Conservation (phyloP, 2,329 filamentous ascomycete species). For the Aspergillus fijiensis region DNA sequence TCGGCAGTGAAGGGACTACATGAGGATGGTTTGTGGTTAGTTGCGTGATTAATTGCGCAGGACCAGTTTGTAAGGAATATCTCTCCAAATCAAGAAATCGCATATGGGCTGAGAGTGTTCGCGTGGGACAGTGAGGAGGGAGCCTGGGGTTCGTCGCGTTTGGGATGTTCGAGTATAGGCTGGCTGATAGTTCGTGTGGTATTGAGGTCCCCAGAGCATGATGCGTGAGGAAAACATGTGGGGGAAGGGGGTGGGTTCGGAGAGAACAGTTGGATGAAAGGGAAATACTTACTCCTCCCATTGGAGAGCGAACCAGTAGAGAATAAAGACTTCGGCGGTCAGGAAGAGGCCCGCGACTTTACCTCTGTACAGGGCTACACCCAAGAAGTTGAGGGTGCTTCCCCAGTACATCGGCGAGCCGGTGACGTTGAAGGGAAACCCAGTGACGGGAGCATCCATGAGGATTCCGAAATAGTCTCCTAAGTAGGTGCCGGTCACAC, state of each 20-base stretch:
- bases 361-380: slow-evolving; percentile 77
- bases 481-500: slow-evolving; percentile 91
- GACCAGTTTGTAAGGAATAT: background rate
- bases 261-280: slow-evolving; percentile 1
- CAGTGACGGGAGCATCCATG: slow-evolving; percentile 91
- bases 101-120: background rate
- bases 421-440: slow-evolving; percentile 93
- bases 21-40: slow-evolving; percentile 14
- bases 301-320: slow-evolving; percentile 76
- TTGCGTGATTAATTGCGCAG: background rate
- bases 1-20: slow-evolving; percentile 76
- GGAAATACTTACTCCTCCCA: slow-evolving; percentile 69
- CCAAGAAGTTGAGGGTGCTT: slow-evolving; percentile 87
- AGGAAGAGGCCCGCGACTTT: slow-evolving; percentile 83
- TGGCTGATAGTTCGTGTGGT: background rate
- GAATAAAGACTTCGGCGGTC: slow-evolving; percentile 69
- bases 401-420: slow-evolving; percentile 96
- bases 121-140: background rate
- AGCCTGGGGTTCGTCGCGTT: background rate
- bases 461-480: slow-evolving; percentile 99
- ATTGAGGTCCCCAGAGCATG: background rate
- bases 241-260: background rate
- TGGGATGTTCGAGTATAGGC: background rate
- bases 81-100: background rate
- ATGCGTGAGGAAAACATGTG: background rate